Base-by-base conservation (phyloP, 2,329 filamentous ascomycete species). In the Colletotrichum scovillei region DNA sequence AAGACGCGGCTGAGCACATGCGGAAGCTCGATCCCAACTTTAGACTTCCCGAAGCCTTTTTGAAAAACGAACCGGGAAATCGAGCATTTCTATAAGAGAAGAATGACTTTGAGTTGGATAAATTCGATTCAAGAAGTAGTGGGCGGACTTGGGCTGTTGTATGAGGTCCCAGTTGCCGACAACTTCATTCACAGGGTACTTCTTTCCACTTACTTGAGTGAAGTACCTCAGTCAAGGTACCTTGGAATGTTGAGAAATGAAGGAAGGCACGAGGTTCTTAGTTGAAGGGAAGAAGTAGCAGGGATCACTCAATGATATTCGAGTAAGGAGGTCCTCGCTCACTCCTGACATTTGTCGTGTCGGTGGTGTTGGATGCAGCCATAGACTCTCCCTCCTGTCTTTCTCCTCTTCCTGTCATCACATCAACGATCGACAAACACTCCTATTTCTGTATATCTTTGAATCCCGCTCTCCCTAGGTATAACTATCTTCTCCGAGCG, bases 1-100 rank as follows among this genome's bases (percentile, higher is more conserved):
- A 73, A 14, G 60, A 73, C 24, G n/a, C 56, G 2, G 26, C 14
- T 0, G n/a, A 16, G 3, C 71, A 66, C 8, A 66, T 73, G 67
- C 35, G n/a, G 38, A 30, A 24, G 14, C 22, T 62, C 4, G 22
- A 70, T 4, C 67, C 67, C 7, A 38, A 24, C 0, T 70, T 71
- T 28, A 12, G n/a, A 24, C 55, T 71, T 11, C 60, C 67, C 14
- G 67, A 62, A 3, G 14, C 19, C 1, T 65, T 73, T 12, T 14
- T 49, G 4, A 53, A 6, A 22, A 7, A 32, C 4, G n/a, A 16
- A 7, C 30, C 5, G 6, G 14, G 16, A 16, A 30, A 22, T 30
- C 16, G 19, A 14, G 32, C 52, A 9, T 22, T n/a, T 6, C 1
- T 30, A 11, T 46, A n/a, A 65, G n/a, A 28, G 32, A 11, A 30